Conservation (phyloP, 2,329 filamentous ascomycete genomes). For the Malbranchea cinnamomea region DNA sequence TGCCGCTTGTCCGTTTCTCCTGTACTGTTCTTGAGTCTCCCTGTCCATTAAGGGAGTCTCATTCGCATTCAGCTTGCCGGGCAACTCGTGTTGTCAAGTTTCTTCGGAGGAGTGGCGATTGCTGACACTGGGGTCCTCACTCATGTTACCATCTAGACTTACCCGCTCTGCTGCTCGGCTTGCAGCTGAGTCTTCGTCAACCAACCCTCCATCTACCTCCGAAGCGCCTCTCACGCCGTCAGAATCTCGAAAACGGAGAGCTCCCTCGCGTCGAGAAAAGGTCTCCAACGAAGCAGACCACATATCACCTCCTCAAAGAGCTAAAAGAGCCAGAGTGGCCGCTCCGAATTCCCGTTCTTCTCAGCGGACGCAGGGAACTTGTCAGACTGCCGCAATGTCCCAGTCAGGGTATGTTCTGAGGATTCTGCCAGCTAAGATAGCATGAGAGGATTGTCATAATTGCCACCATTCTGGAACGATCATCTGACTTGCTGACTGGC, state of each 20-base stretch:
- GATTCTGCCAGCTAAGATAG: too few species aligned
- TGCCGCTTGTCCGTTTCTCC: slow-evolving; percentile 10
- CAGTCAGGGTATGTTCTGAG: slow-evolving; percentile 24
- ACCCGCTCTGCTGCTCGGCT: slow-evolving; percentile 90
- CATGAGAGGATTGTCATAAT: too few species aligned
- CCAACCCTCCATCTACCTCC: slow-evolving; percentile 32
- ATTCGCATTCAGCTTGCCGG: slow-evolving; percentile 1
- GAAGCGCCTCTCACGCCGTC: slow-evolving; percentile 26
- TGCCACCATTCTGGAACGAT: too few species aligned
- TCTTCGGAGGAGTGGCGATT: too few species aligned
- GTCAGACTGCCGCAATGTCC: slow-evolving; percentile 25
- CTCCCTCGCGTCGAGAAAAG: slow-evolving; percentile 33
- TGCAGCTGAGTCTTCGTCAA: slow-evolving; percentile 51
- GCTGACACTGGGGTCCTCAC: too few species aligned
- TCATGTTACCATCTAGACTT: too few species aligned
- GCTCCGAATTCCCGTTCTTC: slow-evolving; percentile 30
- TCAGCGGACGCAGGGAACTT: slow-evolving; percentile 24
- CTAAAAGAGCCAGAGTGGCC: slow-evolving; percentile 57
- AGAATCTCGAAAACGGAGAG: slow-evolving; percentile 63
- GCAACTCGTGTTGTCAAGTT: slow-evolving; percentile 60
- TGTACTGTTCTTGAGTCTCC: slow-evolving; percentile 4
- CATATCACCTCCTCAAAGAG: slow-evolving; percentile 34
- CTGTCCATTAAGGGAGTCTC: not conserved
- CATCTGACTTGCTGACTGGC: too few species aligned
- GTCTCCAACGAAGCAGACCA: slow-evolving; percentile 13